A percentile compares a stretch with the other conserved stretches of the same genome.
phyloP scores from a whole-genome alignment of 495 filamentous ascomycete genomes.

The Choiromyces venosus region DNA sequence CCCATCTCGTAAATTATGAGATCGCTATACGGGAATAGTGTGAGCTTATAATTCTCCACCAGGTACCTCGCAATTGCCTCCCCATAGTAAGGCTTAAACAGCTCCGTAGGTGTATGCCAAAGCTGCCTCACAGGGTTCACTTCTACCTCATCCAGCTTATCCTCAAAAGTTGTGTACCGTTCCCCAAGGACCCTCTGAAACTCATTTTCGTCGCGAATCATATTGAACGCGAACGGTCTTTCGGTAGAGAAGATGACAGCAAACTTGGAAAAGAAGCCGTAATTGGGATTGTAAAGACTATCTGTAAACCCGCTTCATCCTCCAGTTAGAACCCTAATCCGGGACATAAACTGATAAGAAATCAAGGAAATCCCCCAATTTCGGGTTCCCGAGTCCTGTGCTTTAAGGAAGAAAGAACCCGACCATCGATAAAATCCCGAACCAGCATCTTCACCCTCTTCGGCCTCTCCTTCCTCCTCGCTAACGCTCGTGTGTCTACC shows the following conservation, averaged over 20 bases:
- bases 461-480: slow-evolving; percentile 66
- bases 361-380: background rate
- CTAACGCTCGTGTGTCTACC: slow-evolving; percentile 74
- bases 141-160: slow-evolving; percentile 64
- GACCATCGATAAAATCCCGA: slow-evolving; percentile 95
- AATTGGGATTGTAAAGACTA: slow-evolving; percentile 92
- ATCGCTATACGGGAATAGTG: slow-evolving; percentile 90
- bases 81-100: slow-evolving; percentile 94
- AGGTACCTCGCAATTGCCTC: slow-evolving; percentile 93
- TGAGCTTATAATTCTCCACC: slow-evolving; percentile 89
- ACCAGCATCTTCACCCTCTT: slow-evolving; percentile 91
- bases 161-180: slow-evolving; percentile 84
- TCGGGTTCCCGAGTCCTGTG: background rate
- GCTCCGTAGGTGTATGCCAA: slow-evolving; percentile 97
- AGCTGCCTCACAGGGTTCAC: slow-evolving; percentile 77
- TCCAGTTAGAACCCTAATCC: background rate
- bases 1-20: slow-evolving; percentile 99
- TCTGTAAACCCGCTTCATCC: slow-evolving; percentile 51
- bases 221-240: slow-evolving; percentile 85
- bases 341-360: background rate
- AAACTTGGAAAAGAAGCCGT: slow-evolving; percentile 97
- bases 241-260: slow-evolving; percentile 92
- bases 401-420: slow-evolving; percentile 17
- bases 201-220: slow-evolving; percentile 70
- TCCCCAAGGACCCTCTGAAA: slow-evolving; percentile 71